Conservation (phyloP, 148 eudicot genomes). For the Amaranthus palmeri region DNA sequence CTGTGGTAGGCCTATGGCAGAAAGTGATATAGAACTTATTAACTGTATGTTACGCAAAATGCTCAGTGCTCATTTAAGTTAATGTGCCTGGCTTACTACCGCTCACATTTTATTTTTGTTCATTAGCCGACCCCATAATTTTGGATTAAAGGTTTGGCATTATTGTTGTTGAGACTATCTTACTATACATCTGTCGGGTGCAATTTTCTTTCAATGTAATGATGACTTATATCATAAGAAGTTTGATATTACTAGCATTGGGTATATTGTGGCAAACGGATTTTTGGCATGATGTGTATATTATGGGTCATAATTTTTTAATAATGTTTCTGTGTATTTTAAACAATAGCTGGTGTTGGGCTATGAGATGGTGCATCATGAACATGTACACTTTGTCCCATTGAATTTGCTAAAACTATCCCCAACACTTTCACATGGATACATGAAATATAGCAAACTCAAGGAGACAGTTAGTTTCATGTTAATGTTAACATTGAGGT, state of each 20-base stretch:
- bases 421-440: too few species aligned
- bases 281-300: background rate
- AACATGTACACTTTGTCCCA: background rate
- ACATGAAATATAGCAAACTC: too few species aligned
- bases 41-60: background rate
- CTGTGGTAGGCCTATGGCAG: slow-evolving; percentile 54
- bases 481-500: background rate
- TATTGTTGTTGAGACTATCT: background rate
- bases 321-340: too few species aligned
- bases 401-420: background rate
- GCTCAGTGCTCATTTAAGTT: background rate
- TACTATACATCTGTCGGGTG: background rate
- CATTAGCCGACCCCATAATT: too few species aligned
- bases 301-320: background rate
- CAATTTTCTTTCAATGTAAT: background rate
- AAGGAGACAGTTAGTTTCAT: too few species aligned
- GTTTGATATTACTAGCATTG: background rate
- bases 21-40: slow-evolving; percentile 8
- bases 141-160: too few species aligned
- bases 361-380: slow-evolving; percentile 11
- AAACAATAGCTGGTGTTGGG: background rate
- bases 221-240: background rate
- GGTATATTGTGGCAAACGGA: background rate
- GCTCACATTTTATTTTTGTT: too few species aligned
- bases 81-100: background rate